Evolutionary conservation across 192 early-diverging fungal genomes (phyloP), one percentile per base, ranked within the genome.

Genomic region (Dimargaris verticillata): DNA sequence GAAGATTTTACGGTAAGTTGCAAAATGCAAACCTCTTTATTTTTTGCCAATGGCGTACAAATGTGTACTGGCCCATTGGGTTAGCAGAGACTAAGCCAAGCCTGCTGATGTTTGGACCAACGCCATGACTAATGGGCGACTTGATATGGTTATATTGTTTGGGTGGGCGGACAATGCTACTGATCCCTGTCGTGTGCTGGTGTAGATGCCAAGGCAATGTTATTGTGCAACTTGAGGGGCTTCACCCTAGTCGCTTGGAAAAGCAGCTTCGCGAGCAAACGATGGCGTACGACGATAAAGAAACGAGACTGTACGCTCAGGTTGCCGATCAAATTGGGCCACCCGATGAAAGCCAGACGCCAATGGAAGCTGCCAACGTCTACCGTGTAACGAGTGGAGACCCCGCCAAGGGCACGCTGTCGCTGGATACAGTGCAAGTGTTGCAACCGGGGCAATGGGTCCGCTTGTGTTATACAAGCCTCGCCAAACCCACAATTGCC

Each of bases 181-280:
- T n/a, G n/a, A n/a, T n/a, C n/a, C n/a, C n/a, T n/a, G n/a, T n/a
- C n/a, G n/a, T n/a, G n/a, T n/a, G n/a, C n/a, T n/a, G n/a, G n/a
- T n/a, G n/a, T n/a, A n/a, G n/a, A n/a, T 48, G 47, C 47, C 47
- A 7, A 22, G 47, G 47, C 22, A 48, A 48, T 48, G 47, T 48
- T 20, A 22, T 48, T 2, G 18, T 48, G 2, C 18, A 48, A 7
- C 22, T 48, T 48, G 47, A 48, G 22, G 47, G 22, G 18, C 4
- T 20, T 48, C 18, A 7, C 22, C 9, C 47, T 48, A 48, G 47
- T 20, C 17, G 18, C 22, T 48, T 48, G 47, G 47, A 17, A 17
- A 48, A 7, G 18, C 47, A 20, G 17, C 47, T 48, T 22, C 47
- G 47, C 47, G 22, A 17, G 18, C 17, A 17, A 17, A 48, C 47